Percentiles rank a stretch among this genome's conserved stretches.
Conservation (phyloP, 768 basidiomycete genomes). For the Lactifluus pinguis region DNA sequence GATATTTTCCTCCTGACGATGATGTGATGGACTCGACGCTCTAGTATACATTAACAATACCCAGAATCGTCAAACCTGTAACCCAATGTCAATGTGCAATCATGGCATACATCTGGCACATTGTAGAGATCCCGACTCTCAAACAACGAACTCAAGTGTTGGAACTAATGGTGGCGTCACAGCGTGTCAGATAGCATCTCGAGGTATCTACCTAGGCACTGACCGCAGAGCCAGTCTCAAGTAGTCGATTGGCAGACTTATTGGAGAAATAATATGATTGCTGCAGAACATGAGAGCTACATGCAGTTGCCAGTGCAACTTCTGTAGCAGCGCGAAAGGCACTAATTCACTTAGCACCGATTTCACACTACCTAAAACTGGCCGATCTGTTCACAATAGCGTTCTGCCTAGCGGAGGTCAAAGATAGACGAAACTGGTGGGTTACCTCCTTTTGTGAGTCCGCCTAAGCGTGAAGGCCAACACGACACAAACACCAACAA, state of each 20-base stretch:
- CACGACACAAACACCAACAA: no score
- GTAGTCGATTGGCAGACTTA: slow-evolving; percentile 43
- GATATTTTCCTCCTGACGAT: background rate
- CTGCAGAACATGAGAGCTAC: slow-evolving; percentile 53
- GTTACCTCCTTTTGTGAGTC: no score
- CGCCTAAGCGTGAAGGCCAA: no score
- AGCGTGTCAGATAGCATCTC: slow-evolving; percentile 55
- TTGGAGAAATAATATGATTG: slow-evolving; percentile 50
- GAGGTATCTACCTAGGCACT: slow-evolving; percentile 51
- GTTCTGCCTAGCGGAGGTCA: slow-evolving; percentile 52
- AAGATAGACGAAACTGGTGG: slow-evolving; percentile 38
- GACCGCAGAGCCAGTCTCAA: slow-evolving; percentile 54
- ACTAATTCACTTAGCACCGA: slow-evolving; percentile 40
- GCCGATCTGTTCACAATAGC: slow-evolving; percentile 35
- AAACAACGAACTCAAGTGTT: slow-evolving; percentile 58
- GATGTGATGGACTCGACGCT: background rate
- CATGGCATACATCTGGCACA: no score
- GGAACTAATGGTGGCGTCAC: slow-evolving; percentile 60
- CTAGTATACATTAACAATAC: no score
- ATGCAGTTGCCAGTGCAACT: slow-evolving; percentile 41
- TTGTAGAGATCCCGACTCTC: slow-evolving; percentile 32
- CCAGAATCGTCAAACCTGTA: no score
- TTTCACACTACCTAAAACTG: background rate
- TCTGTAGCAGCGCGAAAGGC: slow-evolving; percentile 64
- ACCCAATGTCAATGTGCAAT: no score